phyloP scores from a whole-genome alignment of 768 basidiomycete species.

The Leucogyrophana mollusca region DNA sequence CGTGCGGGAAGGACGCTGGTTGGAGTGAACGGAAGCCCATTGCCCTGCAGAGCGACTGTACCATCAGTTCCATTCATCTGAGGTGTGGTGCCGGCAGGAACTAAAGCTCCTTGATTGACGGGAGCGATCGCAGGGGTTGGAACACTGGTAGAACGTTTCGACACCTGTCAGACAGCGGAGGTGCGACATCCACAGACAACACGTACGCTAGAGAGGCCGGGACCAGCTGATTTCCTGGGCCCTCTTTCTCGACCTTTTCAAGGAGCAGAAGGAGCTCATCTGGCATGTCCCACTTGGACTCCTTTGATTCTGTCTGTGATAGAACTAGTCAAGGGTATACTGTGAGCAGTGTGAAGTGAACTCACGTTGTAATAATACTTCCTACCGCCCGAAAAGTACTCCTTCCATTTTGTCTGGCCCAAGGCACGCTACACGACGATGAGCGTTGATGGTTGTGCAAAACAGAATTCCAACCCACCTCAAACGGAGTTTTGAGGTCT shows the following conservation, averaged over 20 bases:
- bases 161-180: too few relatives aligned
- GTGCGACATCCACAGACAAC: neutral
- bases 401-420: conserved; percentile 90
- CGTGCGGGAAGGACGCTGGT: conserved; percentile 65
- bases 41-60: conserved; percentile 44
- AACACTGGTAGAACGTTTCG: conserved; percentile 20
- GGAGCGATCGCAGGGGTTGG: conserved; percentile 43
- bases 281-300: conserved; percentile 98
- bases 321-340: conserved; percentile 4
- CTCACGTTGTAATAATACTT: conserved; percentile 89
- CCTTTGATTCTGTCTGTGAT: conserved; percentile 74
- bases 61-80: conserved; percentile 48
- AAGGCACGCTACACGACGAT: conserved; percentile 66
- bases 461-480: conserved; percentile 47
- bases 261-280: conserved; percentile 84
- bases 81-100: conserved; percentile 37
- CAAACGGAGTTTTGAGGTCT: conserved; percentile 92
- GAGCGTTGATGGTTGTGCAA: conserved; percentile 1
- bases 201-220: conserved; percentile 29
- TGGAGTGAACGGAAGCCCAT: conserved; percentile 57
- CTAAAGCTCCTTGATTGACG: conserved; percentile 48
- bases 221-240: conserved; percentile 38
- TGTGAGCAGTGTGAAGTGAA: conserved; percentile 1
- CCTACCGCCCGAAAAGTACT: conserved; percentile 89
- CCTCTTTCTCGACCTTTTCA: conserved; percentile 82